Evolutionary conservation across 257 asterid species (phyloP), one percentile per base, ranked within the genome.

Genomic region (Salvia hispanica): DNA sequence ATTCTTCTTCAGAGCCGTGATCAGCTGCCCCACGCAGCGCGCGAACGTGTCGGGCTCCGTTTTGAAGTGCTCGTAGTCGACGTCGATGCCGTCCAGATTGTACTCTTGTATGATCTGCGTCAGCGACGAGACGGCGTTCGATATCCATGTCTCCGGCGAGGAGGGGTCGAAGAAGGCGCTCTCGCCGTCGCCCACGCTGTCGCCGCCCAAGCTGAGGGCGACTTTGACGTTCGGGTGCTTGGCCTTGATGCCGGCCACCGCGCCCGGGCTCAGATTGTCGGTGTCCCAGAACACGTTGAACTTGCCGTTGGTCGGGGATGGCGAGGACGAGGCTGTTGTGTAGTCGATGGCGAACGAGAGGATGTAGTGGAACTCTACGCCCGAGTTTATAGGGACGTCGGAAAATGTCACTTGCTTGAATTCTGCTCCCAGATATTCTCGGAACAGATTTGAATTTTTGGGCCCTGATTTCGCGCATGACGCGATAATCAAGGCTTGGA

Each of bases 341-440:
- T 91, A 91, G 78, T 91, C 96, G 39, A 91, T 86, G 63, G 96
- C 86, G 45, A 91, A 91, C 2, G 98, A 78, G 50, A 91, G 95
- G 57, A 91, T 88, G 90, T 81, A 91, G 80, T 91, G 96, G 74
- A 91, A 89, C 18, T 91, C 89, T 4, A 91, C 95, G 2, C 25
- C 53, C 3, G 89, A 67, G 67, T 78, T 76, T 43, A 88, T 73
- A 6, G 98, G 98, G 21, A 91, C 56, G 55, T 88, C 95, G 10
- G 85, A 78, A 59, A 91, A 84, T 9, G 75, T 77, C 4, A 88
- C 93, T 42, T 80, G 71, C 44, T 81, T 88, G 76, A 88, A 88
- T 52, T 88, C 87, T 5, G 97, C 92, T 21, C 97, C 97, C 0
- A 90, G 81, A 78, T 88, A 88, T 63, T 88, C 95, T 18, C 95